Conservation (phyloP, 257 asterid genomes). For the Ballota nigra region DNA sequence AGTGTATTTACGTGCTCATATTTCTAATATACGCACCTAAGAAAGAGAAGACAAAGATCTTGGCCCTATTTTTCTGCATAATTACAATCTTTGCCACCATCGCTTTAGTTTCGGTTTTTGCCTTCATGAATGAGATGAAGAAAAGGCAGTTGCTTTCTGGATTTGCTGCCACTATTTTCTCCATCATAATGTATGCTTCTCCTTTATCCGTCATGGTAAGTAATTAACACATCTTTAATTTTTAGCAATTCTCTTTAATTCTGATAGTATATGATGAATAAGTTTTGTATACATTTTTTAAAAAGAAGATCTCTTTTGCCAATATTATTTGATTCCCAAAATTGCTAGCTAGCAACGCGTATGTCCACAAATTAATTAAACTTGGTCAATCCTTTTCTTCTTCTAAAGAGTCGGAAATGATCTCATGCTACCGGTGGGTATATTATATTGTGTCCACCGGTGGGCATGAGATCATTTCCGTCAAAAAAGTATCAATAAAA, state of each 20-base stretch:
- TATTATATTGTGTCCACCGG: too few species aligned
- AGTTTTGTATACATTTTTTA: too few species aligned
- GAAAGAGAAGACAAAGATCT: conserved; percentile 59
- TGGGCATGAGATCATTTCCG: too few species aligned
- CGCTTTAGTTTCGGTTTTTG: conserved; percentile 52
- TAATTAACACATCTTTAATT: background rate
- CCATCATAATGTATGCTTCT: conserved; percentile 80
- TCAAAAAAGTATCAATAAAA: too few species aligned
- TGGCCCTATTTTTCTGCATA: conserved; percentile 42
- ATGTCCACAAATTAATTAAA: too few species aligned
- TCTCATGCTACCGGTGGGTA: too few species aligned
- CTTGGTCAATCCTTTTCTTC: too few species aligned
- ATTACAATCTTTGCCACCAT: conserved; percentile 50
- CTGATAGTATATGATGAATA: too few species aligned
- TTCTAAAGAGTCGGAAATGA: too few species aligned
- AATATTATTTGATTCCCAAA: too few species aligned
- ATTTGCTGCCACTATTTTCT: conserved; percentile 56
- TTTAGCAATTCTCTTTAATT: background rate
- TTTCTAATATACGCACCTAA: conserved; percentile 60
- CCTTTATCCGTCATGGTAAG: conserved; percentile 76
- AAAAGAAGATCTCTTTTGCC: too few species aligned
- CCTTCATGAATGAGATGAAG: conserved; percentile 28
- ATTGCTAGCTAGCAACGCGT: too few species aligned
- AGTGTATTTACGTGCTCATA: conserved; percentile 51
- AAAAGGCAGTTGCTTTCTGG: conserved; percentile 58